A percentile compares a stretch with the other conserved stretches of the same genome.
Evolutionary conservation across 208 protist species (phyloP).

Genomic region (Leishmania lainsoni): DNA sequence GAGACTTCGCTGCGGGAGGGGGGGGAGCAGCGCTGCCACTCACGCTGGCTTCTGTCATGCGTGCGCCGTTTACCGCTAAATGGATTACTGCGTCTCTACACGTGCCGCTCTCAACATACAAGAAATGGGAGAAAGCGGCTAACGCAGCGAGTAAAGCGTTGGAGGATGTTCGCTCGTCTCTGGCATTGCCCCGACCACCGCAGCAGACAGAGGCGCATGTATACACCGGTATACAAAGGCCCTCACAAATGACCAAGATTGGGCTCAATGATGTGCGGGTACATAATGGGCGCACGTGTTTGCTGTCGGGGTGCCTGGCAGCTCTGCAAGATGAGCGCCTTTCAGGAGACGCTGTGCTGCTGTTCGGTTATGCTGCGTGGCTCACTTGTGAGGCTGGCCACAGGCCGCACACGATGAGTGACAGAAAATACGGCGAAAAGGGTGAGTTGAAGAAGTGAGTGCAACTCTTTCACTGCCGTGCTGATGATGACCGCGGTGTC

Average conservation of each 20-base stretch:
- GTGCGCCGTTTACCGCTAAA: background rate
- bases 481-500: background rate
- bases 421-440: slow-evolving; percentile 1
- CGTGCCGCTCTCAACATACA: background rate
- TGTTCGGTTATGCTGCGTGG: background rate
- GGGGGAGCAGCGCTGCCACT: background rate
- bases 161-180: background rate
- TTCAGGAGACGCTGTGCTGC: background rate
- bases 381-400: background rate
- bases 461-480: background rate
- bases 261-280: background rate
- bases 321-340: background rate
- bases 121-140: background rate
- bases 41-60: background rate
- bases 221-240: background rate
- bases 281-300: background rate
- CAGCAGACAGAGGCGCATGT: background rate
- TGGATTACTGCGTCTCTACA: background rate
- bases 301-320: background rate
- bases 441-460: slow-evolving; percentile 5
- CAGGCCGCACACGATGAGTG: background rate
- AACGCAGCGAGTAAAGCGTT: background rate
- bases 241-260: background rate
- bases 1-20: background rate
- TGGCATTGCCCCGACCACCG: background rate